Base-by-base conservation (phyloP, 768 basidiomycete genomes). In the Lentinula sp. region DNA sequence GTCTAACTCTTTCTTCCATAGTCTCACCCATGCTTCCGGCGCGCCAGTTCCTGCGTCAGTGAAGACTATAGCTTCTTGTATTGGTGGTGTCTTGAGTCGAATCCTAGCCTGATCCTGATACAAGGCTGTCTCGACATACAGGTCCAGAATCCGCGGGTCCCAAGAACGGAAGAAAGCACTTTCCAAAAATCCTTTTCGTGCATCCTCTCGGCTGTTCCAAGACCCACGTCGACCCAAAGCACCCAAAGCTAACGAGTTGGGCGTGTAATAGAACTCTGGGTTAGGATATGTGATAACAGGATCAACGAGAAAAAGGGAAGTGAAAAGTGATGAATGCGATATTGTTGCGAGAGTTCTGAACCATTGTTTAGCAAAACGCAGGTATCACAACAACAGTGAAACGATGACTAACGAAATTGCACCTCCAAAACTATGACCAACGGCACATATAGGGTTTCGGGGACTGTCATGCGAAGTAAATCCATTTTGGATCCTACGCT, bases 351-450 rank as follows among this genome's bases (percentile, higher is more conserved):
- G 81, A n/a, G 82, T 70, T 15, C 88, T 91, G 64, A 10, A 23
- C 20, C 51, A 23, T 10, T 28, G 59, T 37, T 56, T 16, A 32
- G 33, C 20, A 37, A 54, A 43, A 20, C 18, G 37, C n/a, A 10
- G 32, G 18, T 20, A 23, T 23, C 1, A 10, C 4, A n/a, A 59
- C 8, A 28, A 28, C 28, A 28, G 28, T 56, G 23, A 59, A 57
- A 63, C 28, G 55, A 60, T 6, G 59, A 78, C 90, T 67, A 68
- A 92, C 86, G 84, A 79, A 2, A 85, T 84, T 67, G 86, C 87
- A 1, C 90, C 94, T 18, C 95, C 91, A 57, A 91, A 86, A 0
- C 93, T 95, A 69, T 97, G 95, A 0, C 93, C 94, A 3, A 93
- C 74, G 4, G 78, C 84, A 20, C 93, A 56, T 42, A 56, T 43